Base-by-base conservation (phyloP, 495 filamentous ascomycete genomes). In the Platismatia glauca region DNA sequence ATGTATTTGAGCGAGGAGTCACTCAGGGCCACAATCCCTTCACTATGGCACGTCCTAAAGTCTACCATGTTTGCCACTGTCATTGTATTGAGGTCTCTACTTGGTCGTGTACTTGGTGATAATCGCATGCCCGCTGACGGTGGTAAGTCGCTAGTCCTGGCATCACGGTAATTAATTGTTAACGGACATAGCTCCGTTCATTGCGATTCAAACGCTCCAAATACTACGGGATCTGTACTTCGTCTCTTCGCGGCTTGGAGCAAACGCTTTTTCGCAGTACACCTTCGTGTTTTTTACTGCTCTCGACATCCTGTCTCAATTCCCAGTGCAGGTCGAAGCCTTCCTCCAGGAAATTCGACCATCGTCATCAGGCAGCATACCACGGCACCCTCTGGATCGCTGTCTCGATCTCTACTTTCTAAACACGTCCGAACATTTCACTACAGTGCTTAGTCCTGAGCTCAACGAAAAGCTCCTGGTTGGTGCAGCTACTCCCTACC, bases 391-490 rank as follows among this genome's bases (percentile, higher is more conserved):
- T 1, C 76, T 95, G 20, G 85, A 93, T 67, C 79, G 90, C 55
- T 90, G 83, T 65, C 77, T 90, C 15, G 89, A 95, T 72, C 84
- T 96, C 58, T 98, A 88, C 79, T 97, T 95, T 74, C 82, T 98
- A 50, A 96, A 96, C 70, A 84, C 84, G 3, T 83, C 86, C 16
- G 94, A 98, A 70, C 90, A 96, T 69, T 88, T 97, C 69, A 86
- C 89, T 0, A 74, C 89, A 24, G 74, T 85, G 24, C 74, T 97
- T 11, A 75, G 88, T 0, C 79, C 86, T 3, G 69, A 77, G 12
- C 78, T 80, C 24, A 88, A 83, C 69, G 89, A 95, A 66, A 78
- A 86, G 16, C 76, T 96, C 3, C 81, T 96, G 35, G 75, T 96
- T 46, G 79, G 84, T 18, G 85, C 89, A 5, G 87, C 89, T 27